Evolutionary conservation across 2,329 filamentous ascomycete species (phyloP).

Genomic region (Corynespora cassiicola): DNA sequence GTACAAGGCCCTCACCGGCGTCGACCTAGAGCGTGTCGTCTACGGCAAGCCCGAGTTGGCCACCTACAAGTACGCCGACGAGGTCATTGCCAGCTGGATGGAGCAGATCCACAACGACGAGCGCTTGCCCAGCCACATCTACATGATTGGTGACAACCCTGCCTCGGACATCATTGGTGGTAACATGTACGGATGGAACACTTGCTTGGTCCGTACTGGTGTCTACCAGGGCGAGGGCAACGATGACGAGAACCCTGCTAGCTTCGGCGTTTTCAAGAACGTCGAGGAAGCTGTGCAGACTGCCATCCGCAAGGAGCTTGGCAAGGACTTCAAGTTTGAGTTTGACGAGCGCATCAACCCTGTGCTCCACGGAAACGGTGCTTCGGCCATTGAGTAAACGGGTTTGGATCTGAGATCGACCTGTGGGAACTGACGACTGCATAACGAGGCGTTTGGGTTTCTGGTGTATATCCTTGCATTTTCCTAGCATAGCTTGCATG

Average conservation of each 20-base stretch:
- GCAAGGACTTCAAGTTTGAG: conserved; percentile 75
- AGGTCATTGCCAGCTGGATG: conserved; percentile 77
- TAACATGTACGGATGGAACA: conserved; percentile 85
- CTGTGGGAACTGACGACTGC: too few relatives aligned
- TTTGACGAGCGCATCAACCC: conserved; percentile 77
- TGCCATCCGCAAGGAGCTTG: conserved; percentile 72
- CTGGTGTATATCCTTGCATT: too few relatives aligned
- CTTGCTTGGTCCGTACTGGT: conserved; percentile 77
- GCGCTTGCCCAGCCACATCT: conserved; percentile 71
- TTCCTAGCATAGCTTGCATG: too few relatives aligned
- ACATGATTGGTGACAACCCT: conserved; percentile 80
- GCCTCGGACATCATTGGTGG: conserved; percentile 77
- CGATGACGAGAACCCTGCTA: conserved; percentile 77
- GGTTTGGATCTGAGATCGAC: too few relatives aligned
- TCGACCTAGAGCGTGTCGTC: conserved; percentile 75
- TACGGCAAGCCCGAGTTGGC: conserved; percentile 78
- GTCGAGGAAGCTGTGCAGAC: conserved; percentile 74
- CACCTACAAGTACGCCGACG: conserved; percentile 81
- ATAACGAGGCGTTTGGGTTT: too few relatives aligned
- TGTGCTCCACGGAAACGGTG: conserved; percentile 60
- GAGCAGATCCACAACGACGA: conserved; percentile 76
- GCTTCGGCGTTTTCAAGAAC: conserved; percentile 77
- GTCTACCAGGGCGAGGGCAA: conserved; percentile 80
- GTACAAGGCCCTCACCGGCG: conserved; percentile 73
- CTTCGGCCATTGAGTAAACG: conserved; percentile 62